Evolutionary conservation across 2,329 filamentous ascomycete species (phyloP).

Genomic region (Talaromyces atroroseus): DNA sequence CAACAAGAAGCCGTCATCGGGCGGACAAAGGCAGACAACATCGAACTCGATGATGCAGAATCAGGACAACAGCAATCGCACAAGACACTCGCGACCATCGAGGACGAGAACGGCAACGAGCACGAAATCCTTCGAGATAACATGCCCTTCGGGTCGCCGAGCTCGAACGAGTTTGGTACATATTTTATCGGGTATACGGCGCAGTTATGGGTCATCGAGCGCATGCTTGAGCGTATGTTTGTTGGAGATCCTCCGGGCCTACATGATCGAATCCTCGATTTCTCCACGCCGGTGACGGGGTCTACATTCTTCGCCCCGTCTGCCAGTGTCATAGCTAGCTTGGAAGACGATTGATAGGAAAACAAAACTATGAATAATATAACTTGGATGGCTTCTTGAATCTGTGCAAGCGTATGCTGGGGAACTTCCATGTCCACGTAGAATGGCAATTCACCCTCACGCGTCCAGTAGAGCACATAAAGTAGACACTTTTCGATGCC

Average conservation of each 20-base stretch:
- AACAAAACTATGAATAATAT: neutral
- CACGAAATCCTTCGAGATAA: conserved; percentile 54
- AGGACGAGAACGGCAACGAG: conserved; percentile 48
- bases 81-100: conserved; percentile 52
- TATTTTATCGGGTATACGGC: conserved; percentile 55
- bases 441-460: no score
- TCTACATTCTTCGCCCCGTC: conserved; percentile 51
- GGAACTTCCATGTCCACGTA: no score
- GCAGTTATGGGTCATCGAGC: conserved; percentile 53
- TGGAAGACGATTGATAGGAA: neutral
- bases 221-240: conserved; percentile 56
- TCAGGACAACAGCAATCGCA: conserved; percentile 45
- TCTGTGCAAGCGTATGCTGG: no score
- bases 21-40: conserved; percentile 53
- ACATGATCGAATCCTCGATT: conserved; percentile 54
- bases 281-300: conserved; percentile 49
- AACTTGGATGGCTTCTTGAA: no score
- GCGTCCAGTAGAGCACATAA: no score
- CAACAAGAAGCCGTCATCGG: conserved; percentile 54
- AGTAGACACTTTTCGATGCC: no score
- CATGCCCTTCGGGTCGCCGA: conserved; percentile 56
- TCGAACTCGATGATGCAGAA: conserved; percentile 51
- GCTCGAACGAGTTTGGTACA: conserved; percentile 49
- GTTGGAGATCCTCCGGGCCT: conserved; percentile 49
- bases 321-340: conserved; percentile 29